Percentiles rank a stretch among this genome's conserved stretches.
Evolutionary conservation across 176 grass and related monocot genomes (phyloP).

Genomic region (Zizania latifolia): DNA sequence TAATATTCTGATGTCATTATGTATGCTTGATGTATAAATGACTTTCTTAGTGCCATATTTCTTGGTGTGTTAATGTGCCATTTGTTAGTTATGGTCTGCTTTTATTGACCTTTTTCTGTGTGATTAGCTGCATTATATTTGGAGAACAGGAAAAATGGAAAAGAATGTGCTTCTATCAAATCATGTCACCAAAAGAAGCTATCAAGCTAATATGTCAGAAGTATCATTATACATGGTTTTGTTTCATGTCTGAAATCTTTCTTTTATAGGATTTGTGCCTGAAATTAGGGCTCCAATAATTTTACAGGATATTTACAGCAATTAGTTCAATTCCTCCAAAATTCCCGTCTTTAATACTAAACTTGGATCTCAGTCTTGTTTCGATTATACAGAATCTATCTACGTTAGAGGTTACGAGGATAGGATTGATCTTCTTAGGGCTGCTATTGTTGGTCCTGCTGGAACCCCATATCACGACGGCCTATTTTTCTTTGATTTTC

Average conservation of each 20-base stretch:
- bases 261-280: background rate
- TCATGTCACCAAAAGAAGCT: background rate
- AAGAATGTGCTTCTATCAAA: background rate
- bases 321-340: too few relatives aligned
- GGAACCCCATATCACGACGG: constrained; percentile 83
- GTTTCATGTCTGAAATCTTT: background rate
- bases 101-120: constrained; percentile 3
- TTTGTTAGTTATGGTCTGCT: background rate
- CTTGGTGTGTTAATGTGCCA: background rate
- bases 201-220: background rate
- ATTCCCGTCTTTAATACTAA: background rate
- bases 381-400: constrained; percentile 41
- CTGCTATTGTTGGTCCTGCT: constrained; percentile 54
- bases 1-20: background rate
- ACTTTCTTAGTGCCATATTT: background rate
- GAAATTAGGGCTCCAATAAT: too few relatives aligned
- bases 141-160: background rate
- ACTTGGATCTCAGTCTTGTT: constrained; percentile 14
- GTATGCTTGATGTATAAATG: background rate
- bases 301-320: too few relatives aligned
- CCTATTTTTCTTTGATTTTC: constrained; percentile 65
- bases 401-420: constrained; percentile 67
- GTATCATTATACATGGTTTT: background rate
- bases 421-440: constrained; percentile 66
- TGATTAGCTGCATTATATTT: constrained; percentile 9